A percentile compares a stretch with the other conserved stretches of the same genome.
Conservation (phyloP, 768 basidiomycete genomes). For the Tephrocybe sp. region DNA sequence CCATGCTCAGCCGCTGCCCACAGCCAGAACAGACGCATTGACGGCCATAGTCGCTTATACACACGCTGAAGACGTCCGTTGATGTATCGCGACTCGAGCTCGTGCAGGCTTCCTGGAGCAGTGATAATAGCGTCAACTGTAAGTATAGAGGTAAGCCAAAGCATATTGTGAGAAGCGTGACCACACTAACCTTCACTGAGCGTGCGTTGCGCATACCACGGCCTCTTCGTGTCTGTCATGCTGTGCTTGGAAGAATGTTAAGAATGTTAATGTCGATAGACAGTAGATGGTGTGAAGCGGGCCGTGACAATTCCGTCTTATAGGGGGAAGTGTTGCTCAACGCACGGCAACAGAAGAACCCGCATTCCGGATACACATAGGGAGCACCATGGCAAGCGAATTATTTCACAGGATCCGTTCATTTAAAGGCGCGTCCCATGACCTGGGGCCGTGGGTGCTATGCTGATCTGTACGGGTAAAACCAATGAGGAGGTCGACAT, state of each 20-base stretch:
- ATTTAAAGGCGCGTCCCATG: background rate
- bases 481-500: too few species aligned
- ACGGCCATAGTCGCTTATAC: constrained; percentile 54
- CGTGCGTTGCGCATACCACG: constrained; percentile 15
- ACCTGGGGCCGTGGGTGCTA: background rate
- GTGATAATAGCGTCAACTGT: constrained; percentile 36
- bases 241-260: background rate
- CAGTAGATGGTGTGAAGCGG: background rate
- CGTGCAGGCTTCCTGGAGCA: constrained; percentile 39
- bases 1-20: constrained; percentile 31
- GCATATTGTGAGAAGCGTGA: too few species aligned
- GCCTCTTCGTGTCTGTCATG: constrained; percentile 5
- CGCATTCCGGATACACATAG: background rate
- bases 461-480: too few species aligned
- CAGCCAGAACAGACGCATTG: constrained; percentile 50
- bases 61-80: constrained; percentile 45
- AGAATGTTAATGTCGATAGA: background rate
- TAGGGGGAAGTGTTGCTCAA: background rate
- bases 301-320: background rate
- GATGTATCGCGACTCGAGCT: constrained; percentile 41
- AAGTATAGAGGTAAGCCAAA: background rate
- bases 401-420: background rate
- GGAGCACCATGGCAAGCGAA: background rate
- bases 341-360: constrained; percentile 5
- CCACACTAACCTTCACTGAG: constrained; percentile 8